Evolutionary conservation across 805 yeast genomes (phyloP), one percentile per base, ranked within the genome.

Genomic region (Pichia phayaonensis): DNA sequence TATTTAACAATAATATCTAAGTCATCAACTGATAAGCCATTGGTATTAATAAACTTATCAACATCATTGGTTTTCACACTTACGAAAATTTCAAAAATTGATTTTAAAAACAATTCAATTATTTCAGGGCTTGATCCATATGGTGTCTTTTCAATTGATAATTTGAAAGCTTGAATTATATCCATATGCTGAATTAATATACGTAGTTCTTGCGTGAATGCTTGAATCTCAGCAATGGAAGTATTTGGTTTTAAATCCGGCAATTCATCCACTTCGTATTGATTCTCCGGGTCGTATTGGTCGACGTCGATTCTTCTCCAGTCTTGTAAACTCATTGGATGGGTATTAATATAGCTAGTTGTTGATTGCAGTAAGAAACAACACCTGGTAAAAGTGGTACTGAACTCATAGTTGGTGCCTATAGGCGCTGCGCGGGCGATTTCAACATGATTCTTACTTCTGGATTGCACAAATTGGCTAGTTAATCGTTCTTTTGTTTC

Each of bases 221-320:
- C 67, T 49, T 74, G 77, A 43, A 88, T 70, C 44, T 85, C 88
- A 40, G 72, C 76, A 47, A 65, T 65, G 40, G 74, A 70, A 48
- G 80, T 74, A 1, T 77, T 72, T 8, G 77, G 75, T 39, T 55
- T 52, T 31, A 53, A 56, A 42, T 63, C 64, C 10, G 77, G 76
- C 29, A 57, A 48, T 34, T 59, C 59, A 46, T 66, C 70, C 16
- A 58, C 53, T 15, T 53, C 60, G 46, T 62, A 66, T 40, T 62
- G 81, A 59, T 77, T 78, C 44, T 90, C 96, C 4, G 95, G 86
- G 63, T 90, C 97, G 57, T 81, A 82, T 18, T 89, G 86, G 68
- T 94, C 98, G 48, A 94, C 83, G 66, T 94, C 96, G 59, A 92
- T 88, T 76, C 94, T 82, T 78, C 99, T 85, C 95, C 95, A 86